phyloP scores from a whole-genome alignment of 768 basidiomycete genomes.

The Termitomyces sp. region DNA sequence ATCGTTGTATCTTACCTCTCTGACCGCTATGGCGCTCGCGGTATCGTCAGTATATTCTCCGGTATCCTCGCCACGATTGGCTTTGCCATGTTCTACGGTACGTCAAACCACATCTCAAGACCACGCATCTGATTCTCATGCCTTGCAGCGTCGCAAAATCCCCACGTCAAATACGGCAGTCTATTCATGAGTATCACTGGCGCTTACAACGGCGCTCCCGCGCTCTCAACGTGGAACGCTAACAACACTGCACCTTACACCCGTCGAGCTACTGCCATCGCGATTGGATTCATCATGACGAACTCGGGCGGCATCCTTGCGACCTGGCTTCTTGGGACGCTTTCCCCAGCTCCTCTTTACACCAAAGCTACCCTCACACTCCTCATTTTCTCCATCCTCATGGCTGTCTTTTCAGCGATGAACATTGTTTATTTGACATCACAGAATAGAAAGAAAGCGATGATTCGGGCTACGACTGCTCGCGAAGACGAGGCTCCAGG shows the following conservation, averaged over 20 bases:
- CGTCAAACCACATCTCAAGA: conserved; percentile 8
- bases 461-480: conserved; percentile 22
- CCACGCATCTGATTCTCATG: too few species aligned
- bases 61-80: conserved; percentile 40
- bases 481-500: conserved; percentile 31
- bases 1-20: conserved; percentile 41
- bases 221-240: conserved; percentile 52
- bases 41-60: conserved; percentile 37
- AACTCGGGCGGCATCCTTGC: conserved; percentile 57
- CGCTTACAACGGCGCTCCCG: conserved; percentile 47
- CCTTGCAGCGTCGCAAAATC: conserved; percentile 28
- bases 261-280: conserved; percentile 53
- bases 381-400: conserved; percentile 33
- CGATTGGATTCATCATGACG: conserved; percentile 51
- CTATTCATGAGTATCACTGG: conserved; percentile 53
- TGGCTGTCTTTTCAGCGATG: conserved; percentile 27
- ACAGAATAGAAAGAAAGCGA: conserved; percentile 42
- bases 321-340: conserved; percentile 51
- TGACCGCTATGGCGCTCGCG: conserved; percentile 48
- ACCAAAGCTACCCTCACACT: conserved; percentile 39
- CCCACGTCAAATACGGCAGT: conserved; percentile 43
- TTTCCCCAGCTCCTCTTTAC: conserved; percentile 47
- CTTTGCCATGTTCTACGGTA: conserved; percentile 53
- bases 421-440: conserved; percentile 36
- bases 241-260: conserved; percentile 57